A percentile compares a stretch with the other conserved stretches of the same genome.
Evolutionary conservation across 768 basidiomycete genomes (phyloP).

Genomic region (Paxillus ammoniavirescens): DNA sequence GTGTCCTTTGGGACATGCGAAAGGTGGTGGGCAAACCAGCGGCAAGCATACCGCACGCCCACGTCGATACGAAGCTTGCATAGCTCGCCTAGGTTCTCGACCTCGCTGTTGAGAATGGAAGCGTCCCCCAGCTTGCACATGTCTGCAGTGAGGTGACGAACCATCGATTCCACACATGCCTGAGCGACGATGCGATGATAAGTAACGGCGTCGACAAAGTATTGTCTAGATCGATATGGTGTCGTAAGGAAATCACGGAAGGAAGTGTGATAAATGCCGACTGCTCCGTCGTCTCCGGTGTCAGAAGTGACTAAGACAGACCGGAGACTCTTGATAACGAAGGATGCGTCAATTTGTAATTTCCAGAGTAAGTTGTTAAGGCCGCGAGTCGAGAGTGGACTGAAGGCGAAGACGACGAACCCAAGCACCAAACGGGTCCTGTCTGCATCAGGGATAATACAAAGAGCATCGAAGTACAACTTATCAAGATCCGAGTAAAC

Average conservation of each 20-base stretch:
- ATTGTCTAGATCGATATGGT: conserved; percentile 12
- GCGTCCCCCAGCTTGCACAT: conserved; percentile 14
- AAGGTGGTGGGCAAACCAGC: conserved; percentile 19
- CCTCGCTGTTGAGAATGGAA: conserved; percentile 10
- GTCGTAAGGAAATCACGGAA: conserved; percentile 21
- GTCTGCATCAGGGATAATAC: conserved; percentile 8
- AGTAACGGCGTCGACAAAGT: conserved; percentile 8
- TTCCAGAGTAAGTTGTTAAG: conserved; percentile 11
- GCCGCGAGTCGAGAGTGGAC: conserved; percentile 12
- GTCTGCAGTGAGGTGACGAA: conserved; percentile 10
- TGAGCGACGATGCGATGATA: conserved; percentile 14
- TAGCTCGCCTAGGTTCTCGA: conserved; percentile 10
- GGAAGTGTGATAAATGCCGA: conserved; percentile 21
- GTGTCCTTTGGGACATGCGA: conserved; percentile 8
- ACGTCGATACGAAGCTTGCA: conserved; percentile 12
- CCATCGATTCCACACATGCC: conserved; percentile 16
- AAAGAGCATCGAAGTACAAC: conserved; percentile 15
- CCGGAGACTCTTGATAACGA: conserved; percentile 10
- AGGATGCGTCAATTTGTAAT: conserved; percentile 4
- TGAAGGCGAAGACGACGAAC: conserved; percentile 10
- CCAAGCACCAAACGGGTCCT: conserved; percentile 11
- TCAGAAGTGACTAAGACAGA: conserved; percentile 15
- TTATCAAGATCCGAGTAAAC: conserved; percentile 14
- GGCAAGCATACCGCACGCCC: conserved; percentile 19
- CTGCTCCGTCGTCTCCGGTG: conserved; percentile 6